Evolutionary conservation across 257 asterid genomes (phyloP).

Genomic region (Solanum sejunctum): DNA sequence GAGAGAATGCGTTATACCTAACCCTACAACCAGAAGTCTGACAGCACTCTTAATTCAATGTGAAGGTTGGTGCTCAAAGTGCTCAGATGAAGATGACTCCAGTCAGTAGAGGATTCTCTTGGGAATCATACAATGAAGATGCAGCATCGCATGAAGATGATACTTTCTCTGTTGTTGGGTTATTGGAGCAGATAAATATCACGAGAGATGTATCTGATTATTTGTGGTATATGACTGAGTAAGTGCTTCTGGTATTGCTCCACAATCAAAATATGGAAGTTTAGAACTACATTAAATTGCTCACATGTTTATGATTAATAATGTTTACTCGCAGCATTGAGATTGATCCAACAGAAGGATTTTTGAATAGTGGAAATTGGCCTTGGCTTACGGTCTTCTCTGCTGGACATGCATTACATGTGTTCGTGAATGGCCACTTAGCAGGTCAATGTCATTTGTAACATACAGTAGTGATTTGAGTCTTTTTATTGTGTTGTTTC

Average conservation of each 20-base stretch:
- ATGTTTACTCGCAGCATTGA: conserved; percentile 40
- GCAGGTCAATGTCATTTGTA: conserved; percentile 35
- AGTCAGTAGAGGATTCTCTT: conserved; percentile 38
- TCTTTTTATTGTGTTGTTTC: background rate
- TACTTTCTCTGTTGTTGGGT: conserved; percentile 46
- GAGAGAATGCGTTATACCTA: background rate
- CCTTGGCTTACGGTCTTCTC: conserved; percentile 83
- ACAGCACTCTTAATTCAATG: conserved; percentile 5
- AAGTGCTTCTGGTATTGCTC: conserved; percentile 20
- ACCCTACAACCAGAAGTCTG: background rate
- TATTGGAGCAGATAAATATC: conserved; percentile 87
- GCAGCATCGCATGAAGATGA: conserved; percentile 38
- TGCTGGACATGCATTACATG: conserved; percentile 99
- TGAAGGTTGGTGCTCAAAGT: conserved; percentile 84
- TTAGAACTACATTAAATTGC: background rate
- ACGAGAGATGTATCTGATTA: conserved; percentile 87
- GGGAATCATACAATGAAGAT: conserved; percentile 88
- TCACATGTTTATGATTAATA: background rate
- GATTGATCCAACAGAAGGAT: conserved; percentile 60
- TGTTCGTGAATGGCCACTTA: conserved; percentile 75
- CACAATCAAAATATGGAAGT: background rate
- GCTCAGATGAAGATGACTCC: conserved; percentile 94
- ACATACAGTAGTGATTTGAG: background rate
- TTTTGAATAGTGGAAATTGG: conserved; percentile 54
- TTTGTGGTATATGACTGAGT: conserved; percentile 91